Percentiles rank a stretch among this genome's conserved stretches.
phyloP scores from a whole-genome alignment of 2,329 filamentous ascomycete species.

The Diaporthe batatas region DNA sequence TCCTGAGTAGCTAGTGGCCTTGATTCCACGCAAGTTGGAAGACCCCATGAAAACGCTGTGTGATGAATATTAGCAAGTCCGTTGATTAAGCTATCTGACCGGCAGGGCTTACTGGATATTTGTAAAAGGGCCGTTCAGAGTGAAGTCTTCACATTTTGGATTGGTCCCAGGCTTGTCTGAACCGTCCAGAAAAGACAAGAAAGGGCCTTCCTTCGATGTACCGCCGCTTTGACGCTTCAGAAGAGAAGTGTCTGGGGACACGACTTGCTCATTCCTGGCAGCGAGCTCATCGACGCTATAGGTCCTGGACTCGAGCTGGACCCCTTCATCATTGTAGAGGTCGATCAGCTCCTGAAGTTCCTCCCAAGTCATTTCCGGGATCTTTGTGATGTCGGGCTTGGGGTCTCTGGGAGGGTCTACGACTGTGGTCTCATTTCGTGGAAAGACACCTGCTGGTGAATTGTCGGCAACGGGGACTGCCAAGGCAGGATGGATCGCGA shows the following conservation, averaged over 20 bases:
- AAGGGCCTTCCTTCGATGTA: constrained; percentile 21
- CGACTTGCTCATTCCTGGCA: constrained; percentile 13
- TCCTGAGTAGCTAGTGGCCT: constrained; percentile 26
- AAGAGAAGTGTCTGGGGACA: constrained; percentile 2
- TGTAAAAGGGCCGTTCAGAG: constrained; percentile 29
- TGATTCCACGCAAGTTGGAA: constrained; percentile 13
- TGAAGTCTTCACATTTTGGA: constrained; percentile 7
- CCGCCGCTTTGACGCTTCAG: constrained; percentile 7
- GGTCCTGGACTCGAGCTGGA: constrained; percentile 1
- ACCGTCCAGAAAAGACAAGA: constrained; percentile 23
- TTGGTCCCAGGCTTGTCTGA: constrained; percentile 9
- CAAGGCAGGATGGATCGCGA: background rate
- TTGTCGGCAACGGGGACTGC: constrained; percentile 10
- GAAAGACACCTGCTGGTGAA: background rate
- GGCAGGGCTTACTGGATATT: constrained; percentile 19
- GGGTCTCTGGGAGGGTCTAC: constrained; percentile 25
- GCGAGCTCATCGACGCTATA: constrained; percentile 9
- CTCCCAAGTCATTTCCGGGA: constrained; percentile 18
- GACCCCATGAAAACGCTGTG: constrained; percentile 9
- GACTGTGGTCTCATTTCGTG: constrained; percentile 8
- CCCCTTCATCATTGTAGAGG: background rate
- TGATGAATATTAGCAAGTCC: background rate
- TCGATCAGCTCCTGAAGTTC: constrained; percentile 27
- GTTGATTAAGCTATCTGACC: too few species aligned
- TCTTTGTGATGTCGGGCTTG: constrained; percentile 18